Conservation (phyloP, 2,329 filamentous ascomycete genomes). For the Venturiaceae sp. region DNA sequence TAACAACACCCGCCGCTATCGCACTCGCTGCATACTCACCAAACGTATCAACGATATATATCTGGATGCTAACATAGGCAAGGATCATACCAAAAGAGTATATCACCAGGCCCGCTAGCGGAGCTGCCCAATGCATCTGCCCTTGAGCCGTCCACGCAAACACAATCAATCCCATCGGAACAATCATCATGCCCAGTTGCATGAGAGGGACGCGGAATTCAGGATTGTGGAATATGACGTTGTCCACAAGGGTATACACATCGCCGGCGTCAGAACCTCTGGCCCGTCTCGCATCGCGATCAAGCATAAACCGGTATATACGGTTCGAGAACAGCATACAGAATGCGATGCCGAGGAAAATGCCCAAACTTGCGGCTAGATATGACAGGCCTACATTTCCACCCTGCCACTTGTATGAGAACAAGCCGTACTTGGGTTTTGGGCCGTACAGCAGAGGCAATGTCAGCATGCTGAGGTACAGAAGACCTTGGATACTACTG, state of each 20-base stretch:
- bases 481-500: background rate
- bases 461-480: background rate
- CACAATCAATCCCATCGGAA: conserved; percentile 43
- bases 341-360: conserved; percentile 37
- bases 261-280: conserved; percentile 9
- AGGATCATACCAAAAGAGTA: conserved; percentile 32
- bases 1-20: background rate
- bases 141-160: conserved; percentile 48
- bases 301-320: conserved; percentile 38
- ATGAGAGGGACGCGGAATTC: conserved; percentile 56
- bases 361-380: conserved; percentile 52
- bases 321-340: conserved; percentile 39
- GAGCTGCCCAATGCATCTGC: conserved; percentile 42
- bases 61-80: conserved; percentile 6
- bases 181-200: conserved; percentile 40
- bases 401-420: conserved; percentile 43
- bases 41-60: conserved; percentile 9
- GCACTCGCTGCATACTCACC: conserved; percentile 8
- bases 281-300: conserved; percentile 26
- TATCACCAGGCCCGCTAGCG: conserved; percentile 42
- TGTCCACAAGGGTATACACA: background rate
- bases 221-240: conserved; percentile 24
- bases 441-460: background rate
- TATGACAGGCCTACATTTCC: conserved; percentile 54
- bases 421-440: background rate